Conservation (phyloP, 495 filamentous ascomycete genomes). For the Corynascus novoguineensis region DNA sequence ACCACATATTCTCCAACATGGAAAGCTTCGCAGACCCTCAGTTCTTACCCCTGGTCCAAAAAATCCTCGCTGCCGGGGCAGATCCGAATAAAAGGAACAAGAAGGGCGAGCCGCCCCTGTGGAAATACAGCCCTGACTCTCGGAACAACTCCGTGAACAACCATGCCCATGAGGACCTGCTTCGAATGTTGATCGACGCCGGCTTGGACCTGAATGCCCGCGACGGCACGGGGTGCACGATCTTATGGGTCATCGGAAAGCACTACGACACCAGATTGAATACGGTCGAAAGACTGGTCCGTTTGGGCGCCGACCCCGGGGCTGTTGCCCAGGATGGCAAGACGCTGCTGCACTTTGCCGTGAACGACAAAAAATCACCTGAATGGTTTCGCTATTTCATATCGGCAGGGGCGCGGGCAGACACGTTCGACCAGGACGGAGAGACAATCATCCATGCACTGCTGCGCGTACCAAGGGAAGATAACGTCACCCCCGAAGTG, state of each 20-base stretch:
- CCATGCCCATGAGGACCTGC: neutral
- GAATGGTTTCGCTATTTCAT: neutral
- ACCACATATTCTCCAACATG: constrained; percentile 4
- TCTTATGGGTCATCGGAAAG: neutral
- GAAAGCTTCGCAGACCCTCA: neutral
- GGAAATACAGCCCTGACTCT: neutral
- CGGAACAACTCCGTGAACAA: too few species aligned
- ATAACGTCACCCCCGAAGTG: neutral
- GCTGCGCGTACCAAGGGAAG: neutral
- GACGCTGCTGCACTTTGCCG: neutral
- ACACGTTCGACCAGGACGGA: neutral
- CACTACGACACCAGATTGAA: neutral
- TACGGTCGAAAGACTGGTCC: neutral
- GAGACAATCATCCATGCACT: neutral
- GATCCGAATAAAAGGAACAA: constrained; percentile 5
- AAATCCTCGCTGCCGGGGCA: neutral
- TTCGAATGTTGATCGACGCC: neutral
- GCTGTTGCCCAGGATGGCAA: neutral
- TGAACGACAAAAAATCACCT: neutral
- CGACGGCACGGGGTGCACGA: neutral
- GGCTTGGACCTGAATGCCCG: constrained; percentile 8
- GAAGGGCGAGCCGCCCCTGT: neutral
- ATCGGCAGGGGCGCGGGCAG: neutral
- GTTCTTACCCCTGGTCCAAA: neutral
- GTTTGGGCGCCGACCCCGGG: constrained; percentile 1